A percentile compares a stretch with the other conserved stretches of the same genome.
These are phyloP conservation scores for Geotrichum klebahnii DNA, from an alignment of 1,139 yeast genomes.

Conservation along the genomic window DNA sequence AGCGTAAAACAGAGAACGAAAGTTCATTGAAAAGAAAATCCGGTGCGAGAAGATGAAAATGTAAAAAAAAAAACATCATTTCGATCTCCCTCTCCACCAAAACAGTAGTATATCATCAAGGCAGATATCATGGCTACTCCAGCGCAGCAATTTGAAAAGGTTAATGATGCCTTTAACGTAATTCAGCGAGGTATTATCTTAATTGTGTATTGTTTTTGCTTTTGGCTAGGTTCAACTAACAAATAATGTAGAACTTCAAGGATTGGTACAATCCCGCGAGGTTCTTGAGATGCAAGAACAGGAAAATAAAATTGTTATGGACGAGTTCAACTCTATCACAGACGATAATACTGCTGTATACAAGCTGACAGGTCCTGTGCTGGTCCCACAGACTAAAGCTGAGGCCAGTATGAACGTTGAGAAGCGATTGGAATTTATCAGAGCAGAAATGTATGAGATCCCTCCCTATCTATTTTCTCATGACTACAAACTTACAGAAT, in stretches of 20 bases:
- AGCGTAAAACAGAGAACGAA: constrained; percentile 3
- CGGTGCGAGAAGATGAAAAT: too few relatives aligned
- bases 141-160: constrained; percentile 28
- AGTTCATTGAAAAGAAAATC: too few relatives aligned
- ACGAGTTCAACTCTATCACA: constrained; percentile 31
- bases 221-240: not conserved
- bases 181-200: constrained; percentile 33
- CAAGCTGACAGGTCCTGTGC: constrained; percentile 87
- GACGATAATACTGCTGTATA: constrained; percentile 64
- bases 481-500: not conserved
- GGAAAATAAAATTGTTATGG: constrained; percentile 86
- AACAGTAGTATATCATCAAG: not conserved
- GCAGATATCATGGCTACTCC: constrained; percentile 10
- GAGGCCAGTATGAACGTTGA: constrained; percentile 82
- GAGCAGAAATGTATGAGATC: constrained; percentile 55
- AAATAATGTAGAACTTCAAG: constrained; percentile 13
- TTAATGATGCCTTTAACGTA: constrained; percentile 34
- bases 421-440: constrained; percentile 84
- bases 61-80: constrained; percentile 2
- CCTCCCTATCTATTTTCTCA: not conserved
- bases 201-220: not conserved
- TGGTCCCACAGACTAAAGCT: constrained; percentile 76
- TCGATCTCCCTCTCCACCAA: constrained; percentile 4
- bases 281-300: constrained; percentile 64
- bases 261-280: constrained; percentile 45